Evolutionary conservation across 2,329 filamentous ascomycete species (phyloP), one percentile per base, ranked within the genome.

Genomic region (Tolypocladium ovalisporum): DNA sequence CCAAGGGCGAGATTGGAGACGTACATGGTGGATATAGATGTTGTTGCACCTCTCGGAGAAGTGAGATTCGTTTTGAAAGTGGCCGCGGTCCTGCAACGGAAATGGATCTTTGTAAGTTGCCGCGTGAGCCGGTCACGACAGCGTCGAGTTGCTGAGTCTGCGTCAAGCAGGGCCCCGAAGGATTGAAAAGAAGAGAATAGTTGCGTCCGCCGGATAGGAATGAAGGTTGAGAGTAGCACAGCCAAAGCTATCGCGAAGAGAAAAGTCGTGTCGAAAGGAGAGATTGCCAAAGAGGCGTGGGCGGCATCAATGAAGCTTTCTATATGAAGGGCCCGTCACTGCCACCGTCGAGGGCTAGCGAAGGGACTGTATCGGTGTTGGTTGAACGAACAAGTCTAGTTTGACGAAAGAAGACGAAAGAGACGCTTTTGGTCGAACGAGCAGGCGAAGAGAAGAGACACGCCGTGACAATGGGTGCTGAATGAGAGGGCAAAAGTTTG

Each of bases 61-160:
- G 44, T 19, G n/a, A 1, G 44, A 49, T 6, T 17, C 42, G 44
- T 29, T 19, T 17, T 24, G 17, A 17, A n/a, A 32, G 17, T 19
- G 6, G 24, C 7, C 24, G 42, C 4, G 42, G 1, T 49, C 24
- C 27, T 29, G 44, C n/a, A 32, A 29, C 22, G 6, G 5, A 17
- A 34, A 32, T n/a, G 27, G 36, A 36, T 37, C n/a, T 37, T 27
- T 56, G 54, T 56, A 34, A 55, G 51, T 57, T 53, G 57, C 56
- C 55, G 54, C 44, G 58, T 64, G 59, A 62, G 35, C 62, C 61
- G 39, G 61, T 52, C 62, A 64, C 61, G 37, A 44, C 54, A 56
- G 55, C 57, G 54, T 59, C 42, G 12, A 40, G 27, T n/a, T 19
- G 9, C 44, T 19, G 44, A 49, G 54, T 10, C 39, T 55, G 54